Percentiles rank a stretch among this genome's conserved stretches.
Conservation (phyloP, 2,329 filamentous ascomycete genomes). For the Elsinoe necatrix region DNA sequence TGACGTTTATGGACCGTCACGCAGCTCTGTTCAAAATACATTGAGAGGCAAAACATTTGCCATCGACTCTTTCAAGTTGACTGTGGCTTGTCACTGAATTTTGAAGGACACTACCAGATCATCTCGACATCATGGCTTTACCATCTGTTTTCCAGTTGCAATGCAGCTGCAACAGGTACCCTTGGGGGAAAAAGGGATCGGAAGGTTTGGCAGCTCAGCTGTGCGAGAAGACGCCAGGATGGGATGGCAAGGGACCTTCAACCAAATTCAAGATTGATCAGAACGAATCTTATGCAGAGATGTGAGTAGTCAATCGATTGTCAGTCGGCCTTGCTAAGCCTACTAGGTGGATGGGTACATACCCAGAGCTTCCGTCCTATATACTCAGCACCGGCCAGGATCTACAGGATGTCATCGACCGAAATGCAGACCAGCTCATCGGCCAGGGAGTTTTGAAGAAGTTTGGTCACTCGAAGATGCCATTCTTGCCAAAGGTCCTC, state of each 20-base stretch:
- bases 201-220: constrained; percentile 58
- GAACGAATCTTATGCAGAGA: constrained; percentile 54
- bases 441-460: constrained; percentile 53
- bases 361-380: constrained; percentile 60
- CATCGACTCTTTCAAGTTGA: not conserved
- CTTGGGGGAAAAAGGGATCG: constrained; percentile 62
- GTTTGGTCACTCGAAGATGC: constrained; percentile 55
- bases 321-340: constrained; percentile 16
- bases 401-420: constrained; percentile 56
- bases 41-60: not conserved
- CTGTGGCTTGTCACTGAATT: not conserved
- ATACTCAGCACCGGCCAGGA: constrained; percentile 54
- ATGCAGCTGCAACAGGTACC: constrained; percentile 53
- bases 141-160: constrained; percentile 46
- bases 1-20: constrained; percentile 14
- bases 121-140: constrained; percentile 33
- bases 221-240: constrained; percentile 55
- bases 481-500: constrained; percentile 66
- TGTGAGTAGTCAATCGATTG: constrained; percentile 26
- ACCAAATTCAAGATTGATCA: constrained; percentile 54
- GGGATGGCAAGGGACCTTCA: constrained; percentile 24
- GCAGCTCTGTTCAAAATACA: not conserved
- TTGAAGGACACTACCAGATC: not conserved
- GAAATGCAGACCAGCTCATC: constrained; percentile 53
- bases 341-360: constrained; percentile 64